Base-by-base conservation (phyloP, 2,329 filamentous ascomycete species). In the Fusarium protoensiforme region DNA sequence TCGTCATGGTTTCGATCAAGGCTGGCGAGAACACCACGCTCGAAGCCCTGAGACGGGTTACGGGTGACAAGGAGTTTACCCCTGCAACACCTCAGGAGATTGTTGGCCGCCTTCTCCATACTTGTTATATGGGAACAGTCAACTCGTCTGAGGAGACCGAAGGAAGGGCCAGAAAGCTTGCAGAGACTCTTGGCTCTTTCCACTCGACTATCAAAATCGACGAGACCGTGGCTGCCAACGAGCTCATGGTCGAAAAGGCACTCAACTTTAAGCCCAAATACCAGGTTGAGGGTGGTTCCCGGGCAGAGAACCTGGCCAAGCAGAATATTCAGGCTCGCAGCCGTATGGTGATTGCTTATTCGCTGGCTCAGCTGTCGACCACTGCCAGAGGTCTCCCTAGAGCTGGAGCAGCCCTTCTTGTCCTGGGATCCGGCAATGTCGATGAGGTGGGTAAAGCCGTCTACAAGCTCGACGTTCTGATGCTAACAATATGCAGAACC, bases 281-380 rank as follows among this genome's bases (percentile, higher is more conserved):
- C 20, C 31, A 56, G 27, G 53, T 56, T 18, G 53, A 56, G 33
- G 92, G 92, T 7, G 92, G 92, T 7, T 83, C 83, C 16, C n/a
- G 54, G 10, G 33, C 57, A 24, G 56, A 69, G 75, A 92, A 92
- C 67, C 81, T 92, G 2, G 89, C 90, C 0, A 80, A 91, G 53
- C 53, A 56, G 53, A 56, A 56, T 8, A 56, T 56, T 7, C 53
- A 56, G 33, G 53, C 53, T 36, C 53, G 53, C 8, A 56, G 20
- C 20, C 29, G 53, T 20, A 56, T 56, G 53, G 53, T 56, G 31
- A 35, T 56, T 22, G 51, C 67, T 7, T 69, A 69, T 35, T 43
- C 63, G 13, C 27, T 91, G 56, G 80, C 92, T 3, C 77, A 79
- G 64, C 35, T 76, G 33, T 60, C 68, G 7, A 67, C 71, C 5